phyloP scores from a whole-genome alignment of 1,139 yeast genomes.

The Kodamaea arcana region DNA sequence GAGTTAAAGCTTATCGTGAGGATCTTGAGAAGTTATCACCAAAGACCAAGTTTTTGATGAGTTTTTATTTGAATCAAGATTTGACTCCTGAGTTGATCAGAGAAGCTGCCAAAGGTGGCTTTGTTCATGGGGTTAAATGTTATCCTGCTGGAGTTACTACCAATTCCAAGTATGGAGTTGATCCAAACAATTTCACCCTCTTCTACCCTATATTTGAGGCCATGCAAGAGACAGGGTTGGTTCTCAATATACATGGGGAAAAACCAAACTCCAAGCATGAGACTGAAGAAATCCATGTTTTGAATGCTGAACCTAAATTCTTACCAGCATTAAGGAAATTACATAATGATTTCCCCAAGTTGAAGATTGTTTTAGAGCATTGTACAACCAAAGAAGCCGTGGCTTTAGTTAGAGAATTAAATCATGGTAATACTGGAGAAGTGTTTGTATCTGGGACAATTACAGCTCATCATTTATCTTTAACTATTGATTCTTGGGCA shows the following conservation, averaged over 20 bases:
- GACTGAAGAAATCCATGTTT: slow-evolving; percentile 63
- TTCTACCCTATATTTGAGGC: slow-evolving; percentile 89
- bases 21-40: slow-evolving; percentile 69
- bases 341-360: slow-evolving; percentile 77
- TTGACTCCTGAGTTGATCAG: slow-evolving; percentile 82
- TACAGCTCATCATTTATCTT: slow-evolving; percentile 88
- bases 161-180: slow-evolving; percentile 89
- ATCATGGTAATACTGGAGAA: slow-evolving; percentile 41
- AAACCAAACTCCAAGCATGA: slow-evolving; percentile 60
- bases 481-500: slow-evolving; percentile 94
- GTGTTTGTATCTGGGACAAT: slow-evolving; percentile 82
- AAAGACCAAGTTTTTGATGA: slow-evolving; percentile 83
- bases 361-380: slow-evolving; percentile 88
- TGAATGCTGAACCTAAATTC: slow-evolving; percentile 91
- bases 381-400: slow-evolving; percentile 91
- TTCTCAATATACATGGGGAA: slow-evolving; percentile 92
- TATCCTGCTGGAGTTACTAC: slow-evolving; percentile 99
- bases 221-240: slow-evolving; percentile 72
- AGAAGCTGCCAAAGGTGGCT: slow-evolving; percentile 69
- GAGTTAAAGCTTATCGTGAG: slow-evolving; percentile 66
- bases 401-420: slow-evolving; percentile 68
- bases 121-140: slow-evolving; percentile 83
- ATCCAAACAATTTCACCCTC: slow-evolving; percentile 80
- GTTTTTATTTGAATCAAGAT: slow-evolving; percentile 72
- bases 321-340: slow-evolving; percentile 84